Conservation (phyloP, 192 early-diverging fungal genomes). For the Mortierella hygrophila region DNA sequence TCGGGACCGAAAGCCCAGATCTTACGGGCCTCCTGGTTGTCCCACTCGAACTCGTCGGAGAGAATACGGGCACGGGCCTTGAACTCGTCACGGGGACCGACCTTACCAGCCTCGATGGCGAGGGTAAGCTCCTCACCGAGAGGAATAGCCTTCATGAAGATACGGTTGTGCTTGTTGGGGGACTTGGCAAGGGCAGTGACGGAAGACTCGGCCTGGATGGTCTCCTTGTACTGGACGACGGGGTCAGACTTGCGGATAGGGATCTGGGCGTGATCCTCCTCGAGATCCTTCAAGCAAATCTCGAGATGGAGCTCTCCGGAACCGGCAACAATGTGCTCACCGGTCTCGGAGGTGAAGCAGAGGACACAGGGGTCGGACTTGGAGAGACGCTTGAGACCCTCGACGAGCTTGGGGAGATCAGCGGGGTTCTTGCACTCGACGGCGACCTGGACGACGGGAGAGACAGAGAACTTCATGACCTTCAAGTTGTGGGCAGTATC, state of each 20-base stretch:
- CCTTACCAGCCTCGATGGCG: slow-evolving; percentile 88
- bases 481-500: slow-evolving; percentile 97
- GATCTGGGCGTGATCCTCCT: slow-evolving; percentile 98
- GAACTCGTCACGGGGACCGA: slow-evolving; percentile 92
- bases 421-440: slow-evolving; percentile 98
- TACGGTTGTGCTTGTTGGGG: slow-evolving; percentile 99
- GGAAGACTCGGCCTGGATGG: slow-evolving; percentile 85
- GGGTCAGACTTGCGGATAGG: slow-evolving; percentile 93
- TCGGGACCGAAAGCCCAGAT: slow-evolving; percentile 96
- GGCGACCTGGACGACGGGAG: slow-evolving; percentile 97
- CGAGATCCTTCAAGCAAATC: slow-evolving; percentile 99
- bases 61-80: slow-evolving; percentile 93
- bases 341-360: slow-evolving; percentile 90
- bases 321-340: slow-evolving; percentile 99
- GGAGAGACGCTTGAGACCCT: slow-evolving; percentile 99
- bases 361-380: slow-evolving; percentile 99
- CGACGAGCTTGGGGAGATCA: slow-evolving; percentile 99
- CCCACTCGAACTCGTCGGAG: slow-evolving; percentile 93
- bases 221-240: slow-evolving; percentile 96
- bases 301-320: slow-evolving; percentile 99
- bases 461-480: slow-evolving; percentile 99
- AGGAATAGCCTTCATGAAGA: slow-evolving; percentile 94
- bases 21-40: slow-evolving; percentile 97
- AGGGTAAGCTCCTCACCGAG: slow-evolving; percentile 83
- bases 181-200: slow-evolving; percentile 93